Base-by-base conservation (phyloP, 2,329 filamentous ascomycete genomes). In the Xylaria sp. region DNA sequence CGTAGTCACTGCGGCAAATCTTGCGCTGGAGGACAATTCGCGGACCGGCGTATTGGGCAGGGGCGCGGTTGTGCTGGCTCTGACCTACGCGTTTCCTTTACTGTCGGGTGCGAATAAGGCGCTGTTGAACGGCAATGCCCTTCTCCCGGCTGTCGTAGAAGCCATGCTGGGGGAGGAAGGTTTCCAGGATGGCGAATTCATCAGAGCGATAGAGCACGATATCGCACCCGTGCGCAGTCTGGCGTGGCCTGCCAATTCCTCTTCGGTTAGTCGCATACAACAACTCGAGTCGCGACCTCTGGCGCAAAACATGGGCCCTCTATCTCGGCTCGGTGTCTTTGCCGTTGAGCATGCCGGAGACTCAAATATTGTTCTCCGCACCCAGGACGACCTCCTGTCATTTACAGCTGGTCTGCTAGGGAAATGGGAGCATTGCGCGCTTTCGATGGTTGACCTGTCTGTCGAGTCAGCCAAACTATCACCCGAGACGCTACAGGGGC, bases 51-150 rank as follows among this genome's bases (percentile, higher is more conserved):
- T 75, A 6, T 74, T 82, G 13, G 84, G 83, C 0, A 80, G 81
- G 8, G 83, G 79, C 5, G 85, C 87, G 5, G 87, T 95, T 35
- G 87, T 90, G 0, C 84, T 96, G 74, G 90, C 92, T 0, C 81
- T 97, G 71, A 93, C 92, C 73, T 93, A 93, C 76, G 89, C 89
- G 0, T 94, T 97, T 73, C 90, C 91, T 2, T 83, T 92, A 29
- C 80, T 97, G 8, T 89, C 90, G 0, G 87, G 90, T 60, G 78
- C 81, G 3, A 85, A 91, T 66, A 86, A 86, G 71, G 79, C 81
- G 5, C 81, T 85, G 55, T 78, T 97, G 47, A 84, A 93, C 74
- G 91, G 90, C 79, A 88, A 93, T 72, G 81, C 84, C 10, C 82
- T 97, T 23, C 83, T 97, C 10, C 92, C 93, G 0, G 83, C 92